Base-by-base conservation (phyloP, 2,329 filamentous ascomycete genomes). In the Thyridium curvatum region DNA sequence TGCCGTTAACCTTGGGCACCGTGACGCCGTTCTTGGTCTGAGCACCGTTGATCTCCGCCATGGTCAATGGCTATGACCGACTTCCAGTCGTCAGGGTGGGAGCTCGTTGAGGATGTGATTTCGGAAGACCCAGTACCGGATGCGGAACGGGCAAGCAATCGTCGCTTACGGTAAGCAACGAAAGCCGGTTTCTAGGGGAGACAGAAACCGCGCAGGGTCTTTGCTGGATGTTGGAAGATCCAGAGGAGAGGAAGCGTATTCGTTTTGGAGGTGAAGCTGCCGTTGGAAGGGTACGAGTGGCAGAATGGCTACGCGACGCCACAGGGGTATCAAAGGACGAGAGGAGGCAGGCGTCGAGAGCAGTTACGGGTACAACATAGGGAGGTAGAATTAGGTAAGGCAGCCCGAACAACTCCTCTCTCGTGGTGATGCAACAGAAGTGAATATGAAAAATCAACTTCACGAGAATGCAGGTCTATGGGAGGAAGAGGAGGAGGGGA, bases 1-100 rank as follows among this genome's bases (percentile, higher is more conserved):
- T 71, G 65, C 75, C 74, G 52, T 81, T 82, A 49, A 61, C 50
- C 37, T 70, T 58, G 38, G 75, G 71, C 38, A 76, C 71, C 35
- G 67, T 66, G 53, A 66, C 63, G 56, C 68, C 67, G 49, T 64
- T 69, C 18, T 39, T 21, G 50, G 60, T 52, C 49, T 54, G 60
- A 48, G 62, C 59, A 50, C 58, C 61, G 51, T 63, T 63, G 49
- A 61, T 59, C 54, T 72, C 66, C 48, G 70, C 62, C 74, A 79
- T 77, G 51, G 48, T 62, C 47, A 26, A 38, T 26, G 37, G 28
- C 34, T 32, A 44, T 41, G 38, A 34, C 28, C 37, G 44, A 21
- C 38, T 43, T 35, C 30, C 31, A 14, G 26, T 41, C 18, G 29
- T 16, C 18, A 36, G 16, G 26, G 29, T 29, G 31, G 21, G 14